Base-by-base conservation (phyloP, 1,284 basidiomycete genomes). In the Malassezia slooffiae region DNA sequence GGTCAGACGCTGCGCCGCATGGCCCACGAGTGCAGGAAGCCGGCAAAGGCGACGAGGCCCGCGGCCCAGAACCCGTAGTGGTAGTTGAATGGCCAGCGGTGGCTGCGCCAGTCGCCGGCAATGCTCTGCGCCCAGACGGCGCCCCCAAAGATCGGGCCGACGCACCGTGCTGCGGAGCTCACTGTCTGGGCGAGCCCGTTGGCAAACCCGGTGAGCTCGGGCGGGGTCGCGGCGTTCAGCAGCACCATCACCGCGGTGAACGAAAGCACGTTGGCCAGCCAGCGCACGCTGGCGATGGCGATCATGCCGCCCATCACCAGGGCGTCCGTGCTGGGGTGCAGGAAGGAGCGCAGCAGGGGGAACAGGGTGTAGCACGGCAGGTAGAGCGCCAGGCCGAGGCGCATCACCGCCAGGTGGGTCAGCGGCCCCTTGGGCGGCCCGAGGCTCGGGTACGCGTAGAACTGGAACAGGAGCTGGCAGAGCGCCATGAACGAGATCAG, bases 401-500 rank as follows among this genome's bases (percentile, higher is more conserved):
- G 51, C 19, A 70, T 38, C 63, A 70, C 67, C 11, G 62, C 54
- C 21, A 70, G 47, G 38, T 70, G 67, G 26, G 62, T 58, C 3
- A 66, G 43, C 28, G 48, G 51, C 21, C 68, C 68, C 13, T 60
- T 54, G 5, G 48, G 51, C 27, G 52, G 43, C 28, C 47, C 57
- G 13, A 77, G 80, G 65, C 70, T 84, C 78, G 85, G 85, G 74
- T 88, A 89, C 24, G 63, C 50, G 21, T 54, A 46, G 47, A 65
- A 65, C 29, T 65, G 62, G 40, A 62, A 65, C 8, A 57, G 41
- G 5, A 65, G 28, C 46, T 65, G 60, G 36, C 55, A 61, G 22
- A 63, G 54, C 15, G 56, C 60, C 66, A 62, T 62, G 3, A 61
- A 59, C n/a, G 65, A 55, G 39, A 70, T 70, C 19, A 70, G 42